A percentile compares a stretch with the other conserved stretches of the same genome.
These are phyloP conservation scores for Nicotiana noctiflora DNA, from an alignment of 257 asterid species.

Conservation along the genomic window DNA sequence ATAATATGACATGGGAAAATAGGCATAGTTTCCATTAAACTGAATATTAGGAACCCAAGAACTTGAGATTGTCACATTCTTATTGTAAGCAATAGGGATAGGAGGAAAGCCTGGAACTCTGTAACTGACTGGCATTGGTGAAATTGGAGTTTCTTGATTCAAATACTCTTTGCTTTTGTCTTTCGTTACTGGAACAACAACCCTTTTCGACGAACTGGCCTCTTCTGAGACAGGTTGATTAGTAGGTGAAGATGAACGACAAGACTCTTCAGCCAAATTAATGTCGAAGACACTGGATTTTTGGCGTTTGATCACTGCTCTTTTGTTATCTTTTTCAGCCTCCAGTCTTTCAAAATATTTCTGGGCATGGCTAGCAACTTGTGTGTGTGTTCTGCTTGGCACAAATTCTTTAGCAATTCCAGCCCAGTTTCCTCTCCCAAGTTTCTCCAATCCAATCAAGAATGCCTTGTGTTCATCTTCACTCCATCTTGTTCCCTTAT, in stretches of 20 bases:
- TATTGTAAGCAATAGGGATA: background rate
- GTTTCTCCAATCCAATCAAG: background rate
- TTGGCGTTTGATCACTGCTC: background rate
- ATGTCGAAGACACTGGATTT: background rate
- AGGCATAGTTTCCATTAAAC: background rate
- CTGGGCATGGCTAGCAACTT: background rate
- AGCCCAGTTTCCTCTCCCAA: background rate
- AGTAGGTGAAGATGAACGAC: background rate
- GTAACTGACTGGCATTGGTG: background rate
- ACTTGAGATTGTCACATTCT: background rate
- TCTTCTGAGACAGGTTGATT: too few relatives aligned
- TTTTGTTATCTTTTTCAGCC: background rate
- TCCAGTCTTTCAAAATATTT: background rate
- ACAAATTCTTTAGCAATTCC: background rate
- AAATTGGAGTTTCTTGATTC: background rate
- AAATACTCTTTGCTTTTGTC: background rate
- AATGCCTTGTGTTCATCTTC: background rate
- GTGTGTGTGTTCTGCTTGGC: background rate
- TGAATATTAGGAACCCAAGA: background rate
- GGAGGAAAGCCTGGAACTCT: background rate
- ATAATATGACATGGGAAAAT: background rate
- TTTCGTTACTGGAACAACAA: background rate
- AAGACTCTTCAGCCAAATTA: background rate
- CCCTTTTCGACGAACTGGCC: background rate
- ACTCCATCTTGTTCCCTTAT: background rate